Conservation (phyloP, 805 yeast genomes). For the Candida michaelii region DNA sequence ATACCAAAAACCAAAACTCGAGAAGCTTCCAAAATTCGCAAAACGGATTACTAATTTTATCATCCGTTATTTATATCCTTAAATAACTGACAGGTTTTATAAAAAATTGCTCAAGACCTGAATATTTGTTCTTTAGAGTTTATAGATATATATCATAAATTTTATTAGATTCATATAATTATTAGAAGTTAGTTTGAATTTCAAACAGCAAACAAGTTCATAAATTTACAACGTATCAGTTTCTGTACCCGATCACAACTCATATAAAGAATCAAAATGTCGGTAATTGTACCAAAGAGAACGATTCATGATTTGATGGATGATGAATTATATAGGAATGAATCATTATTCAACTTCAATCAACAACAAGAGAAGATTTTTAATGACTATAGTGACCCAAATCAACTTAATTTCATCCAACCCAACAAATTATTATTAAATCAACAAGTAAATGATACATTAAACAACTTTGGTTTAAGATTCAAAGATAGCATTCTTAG, state of each 20-base stretch:
- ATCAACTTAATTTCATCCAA: conserved; percentile 15
- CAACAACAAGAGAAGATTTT: conserved; percentile 14
- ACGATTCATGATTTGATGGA: conserved; percentile 59
- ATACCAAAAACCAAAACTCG: conserved; percentile 5
- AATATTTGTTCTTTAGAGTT: not conserved
- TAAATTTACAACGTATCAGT: conserved; percentile 1
- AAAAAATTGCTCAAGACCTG: not conserved
- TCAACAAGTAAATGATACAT: conserved; percentile 6
- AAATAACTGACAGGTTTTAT: not conserved
- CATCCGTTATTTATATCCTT: conserved; percentile 6
- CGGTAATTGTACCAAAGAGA: conserved; percentile 55
- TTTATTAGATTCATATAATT: not conserved
- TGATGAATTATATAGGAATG: conserved; percentile 51
- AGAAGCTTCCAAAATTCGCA: conserved; percentile 8
- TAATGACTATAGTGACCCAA: conserved; percentile 17
- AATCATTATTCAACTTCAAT: conserved; percentile 9
- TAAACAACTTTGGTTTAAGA: conserved; percentile 5
- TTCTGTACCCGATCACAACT: not conserved
- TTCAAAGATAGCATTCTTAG: conserved; percentile 1
- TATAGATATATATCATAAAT: not conserved
- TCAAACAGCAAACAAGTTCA: not conserved
- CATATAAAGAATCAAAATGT: conserved; percentile 27
- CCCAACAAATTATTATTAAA: conserved; percentile 11
- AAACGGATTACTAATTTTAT: conserved; percentile 4
- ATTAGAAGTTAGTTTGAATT: not conserved